phyloP scores from a whole-genome alignment of 1,284 basidiomycete genomes.

The Microbotryum scabiosae region DNA sequence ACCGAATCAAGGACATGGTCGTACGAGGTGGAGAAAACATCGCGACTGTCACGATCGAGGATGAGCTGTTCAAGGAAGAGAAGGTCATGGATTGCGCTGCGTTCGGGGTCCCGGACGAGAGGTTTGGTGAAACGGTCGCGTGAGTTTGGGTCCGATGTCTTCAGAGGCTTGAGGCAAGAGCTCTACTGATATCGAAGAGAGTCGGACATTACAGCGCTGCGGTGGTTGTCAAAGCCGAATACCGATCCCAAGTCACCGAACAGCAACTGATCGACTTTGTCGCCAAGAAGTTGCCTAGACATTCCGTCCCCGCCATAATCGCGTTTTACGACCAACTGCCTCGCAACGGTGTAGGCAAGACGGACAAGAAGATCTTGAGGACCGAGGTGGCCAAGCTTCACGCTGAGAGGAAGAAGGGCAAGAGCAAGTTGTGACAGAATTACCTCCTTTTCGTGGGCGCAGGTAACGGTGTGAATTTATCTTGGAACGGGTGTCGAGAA shows the following conservation, averaged over 20 bases:
- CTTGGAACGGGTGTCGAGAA: no score
- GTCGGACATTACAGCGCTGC: neutral
- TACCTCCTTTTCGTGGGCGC: no score
- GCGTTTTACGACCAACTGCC: constrained; percentile 45
- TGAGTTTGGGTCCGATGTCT: no score
- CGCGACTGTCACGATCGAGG: constrained; percentile 55
- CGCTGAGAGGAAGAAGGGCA: constrained; percentile 10
- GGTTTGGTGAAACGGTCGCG: constrained; percentile 55
- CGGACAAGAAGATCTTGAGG: constrained; percentile 46
- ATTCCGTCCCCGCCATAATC: constrained; percentile 47
- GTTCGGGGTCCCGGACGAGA: constrained; percentile 50
- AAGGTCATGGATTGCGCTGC: constrained; percentile 49
- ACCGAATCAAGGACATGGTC: constrained; percentile 48
- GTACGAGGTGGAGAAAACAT: constrained; percentile 61
- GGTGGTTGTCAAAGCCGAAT: constrained; percentile 48
- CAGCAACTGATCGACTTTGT: constrained; percentile 3
- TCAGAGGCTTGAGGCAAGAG: no score
- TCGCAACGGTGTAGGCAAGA: constrained; percentile 53
- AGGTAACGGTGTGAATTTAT: no score
- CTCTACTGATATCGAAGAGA: no score
- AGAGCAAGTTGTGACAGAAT: constrained; percentile 9
- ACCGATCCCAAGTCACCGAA: neutral
- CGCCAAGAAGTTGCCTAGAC: constrained; percentile 11
- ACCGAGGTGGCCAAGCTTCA: constrained; percentile 2
- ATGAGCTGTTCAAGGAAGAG: constrained; percentile 53